Conservation (phyloP, 2,329 filamentous ascomycete genomes). For the Ascomycota sp. region DNA sequence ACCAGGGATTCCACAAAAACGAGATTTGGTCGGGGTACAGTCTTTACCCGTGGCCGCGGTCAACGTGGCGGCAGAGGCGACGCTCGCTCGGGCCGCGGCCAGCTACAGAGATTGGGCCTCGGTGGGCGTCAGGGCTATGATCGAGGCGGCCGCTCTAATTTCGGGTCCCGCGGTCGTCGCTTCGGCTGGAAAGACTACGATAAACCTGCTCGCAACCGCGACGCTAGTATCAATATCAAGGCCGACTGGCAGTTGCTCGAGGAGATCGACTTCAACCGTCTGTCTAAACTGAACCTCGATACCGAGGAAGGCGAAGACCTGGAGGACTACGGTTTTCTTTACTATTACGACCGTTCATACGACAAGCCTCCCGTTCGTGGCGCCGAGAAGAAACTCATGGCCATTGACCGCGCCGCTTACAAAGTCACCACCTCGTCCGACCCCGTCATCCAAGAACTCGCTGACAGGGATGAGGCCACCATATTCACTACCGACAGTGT, state of each 20-base stretch:
- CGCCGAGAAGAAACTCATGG: constrained; percentile 67
- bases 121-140: constrained; percentile 53
- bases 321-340: constrained; percentile 88
- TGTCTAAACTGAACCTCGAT: constrained; percentile 89
- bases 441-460: constrained; percentile 88
- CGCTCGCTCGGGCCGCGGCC: constrained; percentile 35
- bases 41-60: constrained; percentile 75
- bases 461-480: constrained; percentile 86
- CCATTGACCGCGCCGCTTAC: constrained; percentile 87
- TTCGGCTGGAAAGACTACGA: constrained; percentile 99
- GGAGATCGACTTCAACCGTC: constrained; percentile 94
- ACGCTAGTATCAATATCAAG: constrained; percentile 91
- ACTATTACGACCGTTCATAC: constrained; percentile 92
- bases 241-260: constrained; percentile 89
- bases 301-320: constrained; percentile 88
- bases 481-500: constrained; percentile 96
- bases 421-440: constrained; percentile 95
- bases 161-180: constrained; percentile 52
- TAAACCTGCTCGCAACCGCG: constrained; percentile 89
- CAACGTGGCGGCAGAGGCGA: constrained; percentile 49
- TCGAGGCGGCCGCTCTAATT: constrained; percentile 46
- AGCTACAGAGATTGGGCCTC: constrained; percentile 53
- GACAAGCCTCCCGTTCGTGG: constrained; percentile 87
- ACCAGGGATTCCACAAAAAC: constrained; percentile 69
- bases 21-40: constrained; percentile 73